Evolutionary conservation across 345 rosid genomes (phyloP).

Genomic region (Pelargonium nanum): DNA sequence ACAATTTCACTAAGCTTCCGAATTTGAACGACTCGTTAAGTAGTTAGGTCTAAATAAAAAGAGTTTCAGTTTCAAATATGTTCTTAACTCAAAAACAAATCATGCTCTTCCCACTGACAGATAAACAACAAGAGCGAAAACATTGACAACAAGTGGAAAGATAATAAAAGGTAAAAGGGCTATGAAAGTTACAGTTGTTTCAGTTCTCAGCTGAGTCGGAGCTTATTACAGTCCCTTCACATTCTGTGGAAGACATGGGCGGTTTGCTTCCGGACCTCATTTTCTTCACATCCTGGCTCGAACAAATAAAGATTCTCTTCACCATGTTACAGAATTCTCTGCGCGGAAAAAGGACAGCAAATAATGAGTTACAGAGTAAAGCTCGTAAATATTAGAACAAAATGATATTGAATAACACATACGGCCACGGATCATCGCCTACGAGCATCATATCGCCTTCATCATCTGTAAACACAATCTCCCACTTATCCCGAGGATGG

Average conservation of each 20-base stretch:
- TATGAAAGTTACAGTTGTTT: slow-evolving; percentile 1
- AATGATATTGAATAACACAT: slow-evolving; percentile 22
- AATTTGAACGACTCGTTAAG: background rate
- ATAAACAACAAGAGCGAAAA: background rate
- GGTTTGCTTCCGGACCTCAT: slow-evolving; percentile 46
- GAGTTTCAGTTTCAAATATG: background rate
- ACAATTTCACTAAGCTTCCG: background rate
- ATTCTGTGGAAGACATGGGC: slow-evolving; percentile 38
- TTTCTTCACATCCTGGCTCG: slow-evolving; percentile 72
- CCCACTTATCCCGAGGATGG: slow-evolving; percentile 52
- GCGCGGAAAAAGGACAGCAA: slow-evolving; percentile 8
- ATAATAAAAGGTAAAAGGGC: background rate
- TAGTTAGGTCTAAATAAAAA: background rate
- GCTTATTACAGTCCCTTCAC: slow-evolving; percentile 40
- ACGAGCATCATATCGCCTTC: slow-evolving; percentile 96
- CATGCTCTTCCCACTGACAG: background rate
- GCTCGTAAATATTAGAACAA: background rate
- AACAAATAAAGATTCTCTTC: slow-evolving; percentile 65
- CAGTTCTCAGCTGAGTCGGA: slow-evolving; percentile 43
- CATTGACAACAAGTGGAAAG: background rate
- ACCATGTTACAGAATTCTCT: slow-evolving; percentile 96
- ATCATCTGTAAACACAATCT: slow-evolving; percentile 76
- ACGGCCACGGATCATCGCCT: slow-evolving; percentile 96
- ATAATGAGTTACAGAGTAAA: background rate
- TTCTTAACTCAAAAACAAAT: background rate